Percentiles rank a stretch among this genome's conserved stretches.
phyloP scores from a whole-genome alignment of 2,329 filamentous ascomycete genomes.

The Rutstroemia sp. region DNA sequence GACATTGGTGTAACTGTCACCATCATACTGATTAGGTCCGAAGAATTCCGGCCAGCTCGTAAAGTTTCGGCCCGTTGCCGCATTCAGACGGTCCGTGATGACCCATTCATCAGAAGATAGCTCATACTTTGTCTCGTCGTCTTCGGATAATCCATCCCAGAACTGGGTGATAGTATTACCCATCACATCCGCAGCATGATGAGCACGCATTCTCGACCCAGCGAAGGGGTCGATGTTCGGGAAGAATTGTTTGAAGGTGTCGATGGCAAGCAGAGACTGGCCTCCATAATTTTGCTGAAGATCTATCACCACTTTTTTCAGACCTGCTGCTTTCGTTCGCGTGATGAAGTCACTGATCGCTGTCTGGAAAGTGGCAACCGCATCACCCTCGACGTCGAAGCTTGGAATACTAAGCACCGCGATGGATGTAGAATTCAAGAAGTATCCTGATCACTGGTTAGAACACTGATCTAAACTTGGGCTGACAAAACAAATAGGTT shows the following conservation, averaged over 20 bases:
- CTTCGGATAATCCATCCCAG: slow-evolving; percentile 15
- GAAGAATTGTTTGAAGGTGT: slow-evolving; percentile 39
- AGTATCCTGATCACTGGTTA: slow-evolving; percentile 15
- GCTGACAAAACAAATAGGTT: background rate
- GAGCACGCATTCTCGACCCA: slow-evolving; percentile 20
- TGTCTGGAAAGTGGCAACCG: slow-evolving; percentile 26
- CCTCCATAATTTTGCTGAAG: slow-evolving; percentile 54
- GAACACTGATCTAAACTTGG: background rate
- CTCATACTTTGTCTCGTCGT: slow-evolving; percentile 13
- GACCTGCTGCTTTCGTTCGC: slow-evolving; percentile 36
- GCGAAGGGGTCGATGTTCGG: slow-evolving; percentile 24
- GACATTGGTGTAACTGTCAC: slow-evolving; percentile 18
- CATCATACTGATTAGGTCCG: slow-evolving; percentile 15
- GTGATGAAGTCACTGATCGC: slow-evolving; percentile 35
- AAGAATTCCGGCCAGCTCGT: slow-evolving; percentile 18
- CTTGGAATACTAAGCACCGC: slow-evolving; percentile 35
- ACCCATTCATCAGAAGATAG: slow-evolving; percentile 20
- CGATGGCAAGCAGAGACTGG: slow-evolving; percentile 48
- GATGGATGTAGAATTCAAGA: slow-evolving; percentile 19
- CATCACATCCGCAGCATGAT: slow-evolving; percentile 17
- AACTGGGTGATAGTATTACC: slow-evolving; percentile 16
- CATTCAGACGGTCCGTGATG: slow-evolving; percentile 15
- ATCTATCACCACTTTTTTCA: slow-evolving; percentile 56
- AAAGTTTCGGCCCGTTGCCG: slow-evolving; percentile 17
- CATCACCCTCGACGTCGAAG: slow-evolving; percentile 28